Evolutionary conservation across 2,329 filamentous ascomycete genomes (phyloP).

Genomic region (Monosporascus sp.): DNA sequence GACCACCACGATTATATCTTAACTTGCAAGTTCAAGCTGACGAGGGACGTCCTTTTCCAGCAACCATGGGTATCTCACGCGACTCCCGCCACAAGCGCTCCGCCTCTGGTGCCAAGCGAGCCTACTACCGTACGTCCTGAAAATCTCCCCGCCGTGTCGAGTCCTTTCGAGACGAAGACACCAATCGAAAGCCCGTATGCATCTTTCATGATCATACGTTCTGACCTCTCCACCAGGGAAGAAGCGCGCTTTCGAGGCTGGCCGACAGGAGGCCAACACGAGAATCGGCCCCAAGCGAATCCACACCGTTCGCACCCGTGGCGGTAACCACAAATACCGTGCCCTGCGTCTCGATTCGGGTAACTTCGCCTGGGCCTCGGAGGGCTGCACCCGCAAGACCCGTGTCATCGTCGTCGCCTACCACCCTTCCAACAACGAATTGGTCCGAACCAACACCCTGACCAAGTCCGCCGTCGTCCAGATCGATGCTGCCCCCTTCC

Average conservation of each 20-base stretch:
- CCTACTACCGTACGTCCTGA: conserved; percentile 73
- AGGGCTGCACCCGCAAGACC: conserved; percentile 97
- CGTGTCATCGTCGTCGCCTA: conserved; percentile 97
- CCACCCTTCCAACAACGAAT: conserved; percentile 99
- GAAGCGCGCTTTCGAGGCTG: conserved; percentile 99
- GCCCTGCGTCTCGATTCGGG: conserved; percentile 96
- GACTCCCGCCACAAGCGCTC: conserved; percentile 99
- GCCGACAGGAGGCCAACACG: conserved; percentile 98
- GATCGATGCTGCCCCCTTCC: conserved; percentile 97
- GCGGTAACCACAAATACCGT: conserved; percentile 99
- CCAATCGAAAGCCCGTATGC: conserved; percentile 63
- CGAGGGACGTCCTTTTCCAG: conserved; percentile 34
- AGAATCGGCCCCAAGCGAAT: conserved; percentile 97
- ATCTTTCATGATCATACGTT: conserved; percentile 54
- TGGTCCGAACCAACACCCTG: conserved; percentile 99
- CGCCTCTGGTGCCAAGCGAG: conserved; percentile 96
- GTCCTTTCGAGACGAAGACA: conserved; percentile 7
- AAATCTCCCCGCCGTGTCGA: conserved; percentile 11
- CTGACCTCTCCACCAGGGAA: conserved; percentile 76
- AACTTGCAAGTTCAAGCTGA: neutral
- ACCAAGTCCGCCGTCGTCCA: conserved; percentile 98
- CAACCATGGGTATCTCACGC: conserved; percentile 99
- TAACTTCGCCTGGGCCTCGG: conserved; percentile 99
- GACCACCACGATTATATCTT: no score
- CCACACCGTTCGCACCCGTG: conserved; percentile 93